Evolutionary conservation across 306 rosid genomes (phyloP).

Genomic region (Cucurbita pepo): DNA sequence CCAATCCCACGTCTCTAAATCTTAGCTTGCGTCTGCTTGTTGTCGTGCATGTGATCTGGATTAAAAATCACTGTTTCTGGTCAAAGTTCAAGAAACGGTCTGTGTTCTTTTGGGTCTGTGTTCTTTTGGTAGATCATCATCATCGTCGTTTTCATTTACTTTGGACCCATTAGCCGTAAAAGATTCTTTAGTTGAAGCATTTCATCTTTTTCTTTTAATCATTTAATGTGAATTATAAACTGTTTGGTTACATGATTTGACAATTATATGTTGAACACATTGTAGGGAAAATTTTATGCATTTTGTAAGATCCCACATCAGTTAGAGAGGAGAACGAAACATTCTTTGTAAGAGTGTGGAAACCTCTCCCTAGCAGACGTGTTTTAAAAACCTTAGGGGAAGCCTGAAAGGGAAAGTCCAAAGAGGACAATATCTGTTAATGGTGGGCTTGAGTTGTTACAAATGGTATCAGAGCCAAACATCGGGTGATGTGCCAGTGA

Average conservation of each 20-base stretch:
- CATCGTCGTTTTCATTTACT: background rate
- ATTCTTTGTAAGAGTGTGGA: no score
- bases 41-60: background rate
- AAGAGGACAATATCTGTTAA: no score
- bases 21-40: background rate
- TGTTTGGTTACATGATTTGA: background rate
- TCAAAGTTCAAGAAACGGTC: constrained; percentile 6
- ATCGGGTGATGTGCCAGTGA: no score
- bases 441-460: no score
- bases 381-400: no score
- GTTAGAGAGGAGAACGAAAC: no score
- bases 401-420: no score
- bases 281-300: background rate
- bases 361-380: no score
- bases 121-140: background rate
- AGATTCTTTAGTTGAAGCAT: background rate
- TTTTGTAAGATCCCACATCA: no score
- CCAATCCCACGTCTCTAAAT: background rate
- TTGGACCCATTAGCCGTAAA: background rate
- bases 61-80: background rate
- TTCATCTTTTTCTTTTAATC: background rate
- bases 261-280: background rate
- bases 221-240: background rate
- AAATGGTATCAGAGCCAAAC: no score
- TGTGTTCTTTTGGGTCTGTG: background rate